Evolutionary conservation across 805 yeast genomes (phyloP).

Genomic region (Dipodascus albidus): DNA sequence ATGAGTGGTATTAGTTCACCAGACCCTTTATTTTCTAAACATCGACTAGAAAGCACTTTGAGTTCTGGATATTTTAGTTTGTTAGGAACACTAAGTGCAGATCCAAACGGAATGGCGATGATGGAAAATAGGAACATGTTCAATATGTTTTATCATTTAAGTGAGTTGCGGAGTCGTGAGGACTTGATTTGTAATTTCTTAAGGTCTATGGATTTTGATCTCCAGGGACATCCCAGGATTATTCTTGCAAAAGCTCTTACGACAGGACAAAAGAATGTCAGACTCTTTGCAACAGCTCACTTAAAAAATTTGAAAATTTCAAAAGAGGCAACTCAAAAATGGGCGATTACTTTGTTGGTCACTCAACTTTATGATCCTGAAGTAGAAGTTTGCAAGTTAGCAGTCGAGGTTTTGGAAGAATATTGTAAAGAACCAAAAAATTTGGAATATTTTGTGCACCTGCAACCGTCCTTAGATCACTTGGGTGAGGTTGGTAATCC

Average conservation of each 20-base stretch:
- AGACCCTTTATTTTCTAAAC: conserved; percentile 62
- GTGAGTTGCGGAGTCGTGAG: conserved; percentile 41
- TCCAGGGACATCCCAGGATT: conserved; percentile 56
- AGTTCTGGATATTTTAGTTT: conserved; percentile 70
- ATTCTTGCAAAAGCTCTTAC: conserved; percentile 55
- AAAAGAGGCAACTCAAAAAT: conserved; percentile 19
- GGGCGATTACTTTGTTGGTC: conserved; percentile 46
- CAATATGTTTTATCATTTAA: conserved; percentile 64
- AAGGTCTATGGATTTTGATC: conserved; percentile 46
- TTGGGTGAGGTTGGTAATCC: conserved; percentile 42
- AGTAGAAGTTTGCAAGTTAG: conserved; percentile 40
- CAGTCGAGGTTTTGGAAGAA: conserved; percentile 43
- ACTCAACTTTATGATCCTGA: conserved; percentile 61
- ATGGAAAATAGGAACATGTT: conserved; percentile 78
- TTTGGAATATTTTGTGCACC: conserved; percentile 38
- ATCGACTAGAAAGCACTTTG: conserved; percentile 49
- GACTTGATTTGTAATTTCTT: conserved; percentile 48
- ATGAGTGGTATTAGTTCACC: conserved; percentile 59
- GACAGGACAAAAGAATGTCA: conserved; percentile 38
- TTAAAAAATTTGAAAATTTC: conserved; percentile 32
- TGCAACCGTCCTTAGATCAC: conserved; percentile 47
- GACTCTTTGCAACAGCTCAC: conserved; percentile 45
- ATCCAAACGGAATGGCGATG: conserved; percentile 51
- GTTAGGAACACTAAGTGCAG: conserved; percentile 58
- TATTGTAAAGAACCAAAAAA: conserved; percentile 36